Evolutionary conservation across 2,329 filamentous ascomycete species (phyloP), one percentile per base, ranked within the genome.

Genomic region (Didymella exigua): DNA sequence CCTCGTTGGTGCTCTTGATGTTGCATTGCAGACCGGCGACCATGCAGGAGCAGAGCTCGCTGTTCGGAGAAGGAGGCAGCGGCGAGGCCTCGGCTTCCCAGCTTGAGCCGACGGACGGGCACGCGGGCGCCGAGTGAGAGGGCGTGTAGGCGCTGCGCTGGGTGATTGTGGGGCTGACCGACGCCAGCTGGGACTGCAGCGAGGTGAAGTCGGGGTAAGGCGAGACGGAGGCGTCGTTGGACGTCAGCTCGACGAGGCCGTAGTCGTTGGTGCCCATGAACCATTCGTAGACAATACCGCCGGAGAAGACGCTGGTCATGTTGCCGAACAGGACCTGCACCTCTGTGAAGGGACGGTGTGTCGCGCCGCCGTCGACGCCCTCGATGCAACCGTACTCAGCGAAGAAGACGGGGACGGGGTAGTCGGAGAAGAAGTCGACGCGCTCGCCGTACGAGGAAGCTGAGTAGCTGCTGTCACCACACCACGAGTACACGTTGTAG

Each of bases 401-500:
- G 75, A 98, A 96, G 87, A 99, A 98, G 70, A 92, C 90, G 40
- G 95, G 95, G 2, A 98, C 91, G 2, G 90, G 91, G 82, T 95
- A 99, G 74, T 88, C 85, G 56, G 81, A 77, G 82, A 96, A 98
- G 80, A 96, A 95, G 51, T 90, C 75, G 61, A 92, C 91, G 75
- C 93, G 89, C 57, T 86, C 82, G 62, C 87, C 82, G 78, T 95
- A 99, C 36, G 90, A 90, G 0, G 95, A 97, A 47, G 81, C 71
- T 27, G 81, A 69, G 79, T 89, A 95, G 71, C 80, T 85, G 74
- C 90, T 96, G 67, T 92, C 76, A 63, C 93, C 95, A 75, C 95
- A 99, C 95, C 95, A 99, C 38, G 93, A 96, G 84, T 98, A 99
- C 78, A 98, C 96, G 82, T 99, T 99, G 88, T 98, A 98, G 54